phyloP scores from a whole-genome alignment of 768 basidiomycete genomes.

The Mycena maculata region DNA sequence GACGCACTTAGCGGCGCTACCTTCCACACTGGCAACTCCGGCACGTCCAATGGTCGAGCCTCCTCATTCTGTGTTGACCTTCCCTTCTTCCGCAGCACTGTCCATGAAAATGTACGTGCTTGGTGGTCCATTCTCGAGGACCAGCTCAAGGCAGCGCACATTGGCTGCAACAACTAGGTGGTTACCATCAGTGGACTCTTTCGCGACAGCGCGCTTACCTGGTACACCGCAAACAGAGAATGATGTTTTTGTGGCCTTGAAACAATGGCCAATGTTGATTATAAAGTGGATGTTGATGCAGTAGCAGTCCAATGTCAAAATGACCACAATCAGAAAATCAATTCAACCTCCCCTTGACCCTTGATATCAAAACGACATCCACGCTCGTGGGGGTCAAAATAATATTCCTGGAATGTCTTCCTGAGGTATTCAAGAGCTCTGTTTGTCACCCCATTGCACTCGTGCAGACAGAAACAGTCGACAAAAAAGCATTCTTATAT shows the following conservation, averaged over 20 bases:
- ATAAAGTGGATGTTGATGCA: background rate
- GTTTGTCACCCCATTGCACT: no score
- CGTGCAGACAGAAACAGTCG: no score
- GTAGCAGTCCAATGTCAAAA: background rate
- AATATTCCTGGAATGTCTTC: no score
- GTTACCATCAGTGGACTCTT: conserved; percentile 16
- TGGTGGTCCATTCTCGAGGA: conserved; percentile 23
- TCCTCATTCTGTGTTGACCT: conserved; percentile 18
- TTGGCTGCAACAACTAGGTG: conserved; percentile 2
- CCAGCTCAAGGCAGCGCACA: conserved; percentile 14
- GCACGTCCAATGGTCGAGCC: background rate
- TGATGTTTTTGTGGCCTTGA: background rate
- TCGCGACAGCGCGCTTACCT: conserved; percentile 19
- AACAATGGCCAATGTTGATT: background rate
- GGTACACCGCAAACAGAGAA: conserved; percentile 14
- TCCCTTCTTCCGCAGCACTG: conserved; percentile 10
- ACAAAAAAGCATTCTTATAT: no score
- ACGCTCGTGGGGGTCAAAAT: no score
- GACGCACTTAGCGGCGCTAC: conserved; percentile 4
- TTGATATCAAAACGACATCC: no score
- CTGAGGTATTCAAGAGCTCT: no score
- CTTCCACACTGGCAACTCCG: background rate
- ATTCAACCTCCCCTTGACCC: no score
- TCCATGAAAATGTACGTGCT: conserved; percentile 9
- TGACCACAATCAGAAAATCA: background rate